Evolutionary conservation across 163 green algal species (phyloP).

Genomic region (Scenedesmus sp.): DNA sequence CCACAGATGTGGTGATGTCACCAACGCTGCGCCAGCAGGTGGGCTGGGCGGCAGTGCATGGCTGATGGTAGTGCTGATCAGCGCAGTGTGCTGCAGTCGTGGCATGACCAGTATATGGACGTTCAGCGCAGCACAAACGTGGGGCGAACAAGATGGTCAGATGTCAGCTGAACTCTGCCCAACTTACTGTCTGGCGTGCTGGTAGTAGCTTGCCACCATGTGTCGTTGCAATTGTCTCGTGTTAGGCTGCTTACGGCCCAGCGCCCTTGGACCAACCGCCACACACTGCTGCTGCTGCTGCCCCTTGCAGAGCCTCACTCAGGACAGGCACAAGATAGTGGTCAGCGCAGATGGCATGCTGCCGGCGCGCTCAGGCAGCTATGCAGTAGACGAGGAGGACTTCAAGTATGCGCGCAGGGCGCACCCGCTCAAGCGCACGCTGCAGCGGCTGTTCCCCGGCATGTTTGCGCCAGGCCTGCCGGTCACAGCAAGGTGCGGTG

Average conservation of each 20-base stretch:
- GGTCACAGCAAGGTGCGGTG: slow-evolving; percentile 24
- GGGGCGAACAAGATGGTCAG: no score
- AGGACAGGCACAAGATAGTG: slow-evolving; percentile 50
- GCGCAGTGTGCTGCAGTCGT: no score
- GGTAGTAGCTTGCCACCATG: no score
- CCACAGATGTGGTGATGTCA: background rate
- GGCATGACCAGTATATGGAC: no score
- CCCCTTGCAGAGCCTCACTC: slow-evolving; percentile 23
- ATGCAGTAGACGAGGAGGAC: slow-evolving; percentile 55
- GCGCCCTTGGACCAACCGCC: background rate
- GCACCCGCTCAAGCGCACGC: slow-evolving; percentile 63
- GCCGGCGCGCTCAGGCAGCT: slow-evolving; percentile 37
- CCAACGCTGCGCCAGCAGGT: slow-evolving; percentile 37
- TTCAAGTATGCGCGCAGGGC: slow-evolving; percentile 76
- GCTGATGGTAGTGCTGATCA: background rate
- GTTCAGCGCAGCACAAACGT: no score
- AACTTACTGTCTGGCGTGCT: no score
- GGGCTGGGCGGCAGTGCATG: background rate
- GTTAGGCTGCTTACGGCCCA: background rate
- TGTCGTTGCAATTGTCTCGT: no score
- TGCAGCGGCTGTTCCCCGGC: slow-evolving; percentile 76
- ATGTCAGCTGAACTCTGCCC: no score
- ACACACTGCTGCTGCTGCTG: background rate
- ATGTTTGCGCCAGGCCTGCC: slow-evolving; percentile 69
- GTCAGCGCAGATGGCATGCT: slow-evolving; percentile 50